Evolutionary conservation across 2,329 filamentous ascomycete species (phyloP).

Genomic region (Macrophomina tecta): DNA sequence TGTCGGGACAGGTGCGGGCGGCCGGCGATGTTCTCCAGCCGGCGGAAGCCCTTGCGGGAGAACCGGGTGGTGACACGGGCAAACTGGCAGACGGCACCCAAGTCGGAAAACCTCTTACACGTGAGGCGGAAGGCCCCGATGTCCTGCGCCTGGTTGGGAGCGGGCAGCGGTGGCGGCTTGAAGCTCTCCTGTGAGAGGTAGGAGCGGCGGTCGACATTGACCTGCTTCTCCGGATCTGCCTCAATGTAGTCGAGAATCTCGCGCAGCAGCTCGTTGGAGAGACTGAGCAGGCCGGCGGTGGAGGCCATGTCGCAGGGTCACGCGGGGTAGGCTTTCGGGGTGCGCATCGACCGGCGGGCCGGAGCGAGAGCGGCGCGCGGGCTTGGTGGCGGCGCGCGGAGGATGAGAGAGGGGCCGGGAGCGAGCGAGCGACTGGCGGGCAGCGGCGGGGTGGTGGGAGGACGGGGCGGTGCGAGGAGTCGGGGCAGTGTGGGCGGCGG

Average conservation of each 20-base stretch:
- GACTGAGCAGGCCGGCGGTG: slow-evolving; percentile 41
- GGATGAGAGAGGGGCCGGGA: background rate
- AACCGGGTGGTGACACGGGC: slow-evolving; percentile 59
- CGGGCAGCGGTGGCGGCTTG: slow-evolving; percentile 50
- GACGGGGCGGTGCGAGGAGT: background rate
- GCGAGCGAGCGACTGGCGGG: background rate
- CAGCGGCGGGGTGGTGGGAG: background rate
- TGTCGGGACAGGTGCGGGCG: slow-evolving; percentile 58
- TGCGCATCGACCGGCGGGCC: slow-evolving; percentile 36
- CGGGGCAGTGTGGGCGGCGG: slow-evolving; percentile 4
- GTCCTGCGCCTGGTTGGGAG: slow-evolving; percentile 50
- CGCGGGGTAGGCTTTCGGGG: slow-evolving; percentile 34
- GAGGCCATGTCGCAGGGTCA: slow-evolving; percentile 35
- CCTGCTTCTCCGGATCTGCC: slow-evolving; percentile 57
- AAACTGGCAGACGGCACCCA: slow-evolving; percentile 60
- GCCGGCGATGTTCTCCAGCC: slow-evolving; percentile 56
- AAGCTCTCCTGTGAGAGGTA: slow-evolving; percentile 61
- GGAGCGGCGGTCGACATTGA: slow-evolving; percentile 56
- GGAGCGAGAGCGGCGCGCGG: slow-evolving; percentile 7
- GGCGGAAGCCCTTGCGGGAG: slow-evolving; percentile 55
- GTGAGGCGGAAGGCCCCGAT: slow-evolving; percentile 56
- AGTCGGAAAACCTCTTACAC: slow-evolving; percentile 56
- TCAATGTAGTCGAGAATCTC: slow-evolving; percentile 59
- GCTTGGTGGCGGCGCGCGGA: background rate
- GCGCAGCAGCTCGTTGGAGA: slow-evolving; percentile 58